Conservation (phyloP, 1,139 yeast genomes). For the Saccharomycopsis hybrid region DNA sequence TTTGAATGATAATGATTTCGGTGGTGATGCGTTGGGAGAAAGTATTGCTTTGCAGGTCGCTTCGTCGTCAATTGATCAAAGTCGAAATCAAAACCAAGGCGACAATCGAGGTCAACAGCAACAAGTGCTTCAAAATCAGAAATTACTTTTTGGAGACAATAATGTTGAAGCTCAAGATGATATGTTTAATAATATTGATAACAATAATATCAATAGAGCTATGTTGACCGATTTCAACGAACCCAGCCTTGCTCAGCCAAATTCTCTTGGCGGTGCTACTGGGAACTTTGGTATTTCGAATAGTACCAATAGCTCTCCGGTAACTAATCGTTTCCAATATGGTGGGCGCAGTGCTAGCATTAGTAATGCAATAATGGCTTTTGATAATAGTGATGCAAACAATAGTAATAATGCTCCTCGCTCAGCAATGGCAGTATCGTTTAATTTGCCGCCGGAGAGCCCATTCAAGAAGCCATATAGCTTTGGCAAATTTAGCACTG, state of each 20-base stretch:
- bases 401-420: slow-evolving; percentile 1
- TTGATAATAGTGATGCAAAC: not conserved
- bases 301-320: not conserved
- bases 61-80: not conserved
- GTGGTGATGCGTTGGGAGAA: not conserved
- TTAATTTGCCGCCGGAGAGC: slow-evolving; percentile 3
- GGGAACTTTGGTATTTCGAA: not conserved
- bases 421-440: slow-evolving; percentile 6
- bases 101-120: too few species aligned
- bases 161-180: too few species aligned
- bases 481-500: not conserved
- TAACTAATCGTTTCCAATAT: not conserved
- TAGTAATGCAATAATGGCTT: too few species aligned
- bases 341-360: not conserved
- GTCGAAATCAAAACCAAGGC: too few species aligned
- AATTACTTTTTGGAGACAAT: too few species aligned
- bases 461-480: not conserved
- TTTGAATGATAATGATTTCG: not conserved
- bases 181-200: too few species aligned
- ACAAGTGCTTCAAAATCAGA: too few species aligned
- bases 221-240: too few species aligned
- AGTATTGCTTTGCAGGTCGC: not conserved
- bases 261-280: not conserved
- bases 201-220: too few species aligned
- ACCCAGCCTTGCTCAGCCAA: too few species aligned